Conservation (phyloP, 352 stramenopile species). For the Thraustochytrium sp. region DNA sequence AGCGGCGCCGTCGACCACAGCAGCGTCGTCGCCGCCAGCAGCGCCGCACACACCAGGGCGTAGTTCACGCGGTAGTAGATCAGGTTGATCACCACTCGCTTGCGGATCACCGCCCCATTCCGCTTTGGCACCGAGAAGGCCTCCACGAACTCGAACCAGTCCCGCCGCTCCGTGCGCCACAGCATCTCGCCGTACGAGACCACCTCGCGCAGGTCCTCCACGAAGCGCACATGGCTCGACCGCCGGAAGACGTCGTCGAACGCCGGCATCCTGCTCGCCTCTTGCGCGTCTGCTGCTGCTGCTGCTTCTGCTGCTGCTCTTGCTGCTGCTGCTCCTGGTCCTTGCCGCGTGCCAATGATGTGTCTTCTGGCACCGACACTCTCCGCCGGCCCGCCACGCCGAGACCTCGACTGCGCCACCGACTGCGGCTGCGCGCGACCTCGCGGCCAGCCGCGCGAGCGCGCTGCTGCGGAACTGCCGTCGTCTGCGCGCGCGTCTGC, state of each 20-base stretch:
- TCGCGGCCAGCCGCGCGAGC: too few relatives aligned
- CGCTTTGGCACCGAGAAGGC: not conserved
- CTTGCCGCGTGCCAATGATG: too few relatives aligned
- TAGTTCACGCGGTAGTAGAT: conserved; percentile 32
- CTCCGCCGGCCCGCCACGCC: too few relatives aligned
- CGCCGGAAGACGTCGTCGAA: not conserved
- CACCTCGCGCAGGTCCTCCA: conserved; percentile 36
- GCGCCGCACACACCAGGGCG: not conserved
- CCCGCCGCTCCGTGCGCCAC: not conserved
- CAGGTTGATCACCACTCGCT: conserved; percentile 19
- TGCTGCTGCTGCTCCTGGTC: too few relatives aligned
- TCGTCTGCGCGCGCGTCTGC: too few relatives aligned
- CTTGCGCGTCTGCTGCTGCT: too few relatives aligned
- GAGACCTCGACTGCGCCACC: too few relatives aligned
- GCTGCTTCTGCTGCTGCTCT: too few relatives aligned
- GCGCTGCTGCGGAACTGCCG: too few relatives aligned
- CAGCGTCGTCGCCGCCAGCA: not conserved
- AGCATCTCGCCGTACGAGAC: conserved; percentile 27
- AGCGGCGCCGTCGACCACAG: not conserved
- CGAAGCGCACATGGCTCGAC: not conserved
- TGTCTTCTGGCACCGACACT: too few relatives aligned
- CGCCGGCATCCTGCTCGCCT: not conserved
- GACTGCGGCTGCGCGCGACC: too few relatives aligned
- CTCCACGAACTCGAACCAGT: conserved; percentile 11
- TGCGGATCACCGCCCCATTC: not conserved